These are phyloP conservation scores for Paecilomyces sp. DNA, from an alignment of 2,329 filamentous ascomycete genomes.

Conservation along the genomic window DNA sequence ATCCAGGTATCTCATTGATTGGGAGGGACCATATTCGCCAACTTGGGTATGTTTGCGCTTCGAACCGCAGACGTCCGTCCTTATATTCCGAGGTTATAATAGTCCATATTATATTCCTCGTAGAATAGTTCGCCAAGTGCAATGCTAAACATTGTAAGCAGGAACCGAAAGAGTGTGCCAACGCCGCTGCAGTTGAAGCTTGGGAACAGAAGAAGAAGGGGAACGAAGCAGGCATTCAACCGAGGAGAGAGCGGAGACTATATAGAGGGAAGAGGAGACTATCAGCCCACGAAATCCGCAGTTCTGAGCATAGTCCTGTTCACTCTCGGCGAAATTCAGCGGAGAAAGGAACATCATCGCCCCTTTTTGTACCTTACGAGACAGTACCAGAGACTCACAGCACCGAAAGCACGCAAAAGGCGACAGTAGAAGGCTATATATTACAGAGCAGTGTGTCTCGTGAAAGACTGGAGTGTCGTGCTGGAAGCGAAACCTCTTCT, in stretches of 20 bases:
- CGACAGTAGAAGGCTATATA: not conserved
- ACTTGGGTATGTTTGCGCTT: constrained; percentile 27
- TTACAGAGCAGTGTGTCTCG: not conserved
- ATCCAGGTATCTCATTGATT: constrained; percentile 31
- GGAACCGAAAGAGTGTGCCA: constrained; percentile 30
- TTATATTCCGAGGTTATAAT: not conserved
- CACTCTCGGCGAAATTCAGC: not conserved
- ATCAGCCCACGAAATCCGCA: not conserved
- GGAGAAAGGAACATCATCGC: not conserved
- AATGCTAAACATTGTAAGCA: constrained; percentile 5
- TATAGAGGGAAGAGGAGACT: not conserved
- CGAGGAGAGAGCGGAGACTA: not conserved
- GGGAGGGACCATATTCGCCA: constrained; percentile 28
- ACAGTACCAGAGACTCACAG: constrained; percentile 2
- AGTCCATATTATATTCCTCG: too few relatives aligned
- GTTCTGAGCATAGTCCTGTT: not conserved
- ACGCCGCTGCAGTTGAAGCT: constrained; percentile 18
- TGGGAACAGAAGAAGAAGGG: constrained; percentile 23
- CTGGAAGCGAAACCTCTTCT: not conserved
- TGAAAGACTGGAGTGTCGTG: constrained; percentile 4
- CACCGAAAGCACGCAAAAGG: not conserved
- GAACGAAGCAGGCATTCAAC: constrained; percentile 5
- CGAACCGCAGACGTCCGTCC: not conserved
- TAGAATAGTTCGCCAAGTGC: not conserved
- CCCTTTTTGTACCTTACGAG: not conserved